Conservation (phyloP, 2,329 filamentous ascomycete genomes). For the Colletotrichum incanum region DNA sequence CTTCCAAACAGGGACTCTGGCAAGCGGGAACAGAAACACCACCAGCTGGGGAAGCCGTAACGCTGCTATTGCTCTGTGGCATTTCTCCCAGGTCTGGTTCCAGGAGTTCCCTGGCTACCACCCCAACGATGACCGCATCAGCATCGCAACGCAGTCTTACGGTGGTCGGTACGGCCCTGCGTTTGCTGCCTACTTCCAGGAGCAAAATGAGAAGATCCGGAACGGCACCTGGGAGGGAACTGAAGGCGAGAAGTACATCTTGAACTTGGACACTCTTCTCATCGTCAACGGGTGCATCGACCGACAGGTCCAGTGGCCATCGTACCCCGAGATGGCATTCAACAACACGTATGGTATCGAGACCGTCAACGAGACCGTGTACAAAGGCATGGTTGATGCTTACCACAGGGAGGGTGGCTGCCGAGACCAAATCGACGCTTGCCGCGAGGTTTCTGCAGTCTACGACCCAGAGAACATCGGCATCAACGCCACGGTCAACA, state of each 20-base stretch:
- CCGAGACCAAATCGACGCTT: conserved; percentile 66
- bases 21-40: conserved; percentile 48
- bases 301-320: conserved; percentile 53
- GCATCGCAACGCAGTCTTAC: conserved; percentile 69
- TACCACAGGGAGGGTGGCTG: conserved; percentile 62
- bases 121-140: conserved; percentile 65
- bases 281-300: conserved; percentile 73
- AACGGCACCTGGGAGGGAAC: conserved; percentile 52
- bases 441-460: conserved; percentile 57
- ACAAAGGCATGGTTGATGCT: conserved; percentile 50
- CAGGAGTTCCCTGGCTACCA: conserved; percentile 75
- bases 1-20: conserved; percentile 52
- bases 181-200: conserved; percentile 69
- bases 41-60: conserved; percentile 60
- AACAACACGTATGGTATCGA: conserved; percentile 53
- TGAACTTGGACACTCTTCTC: conserved; percentile 66
- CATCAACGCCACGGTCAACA: conserved; percentile 49
- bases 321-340: conserved; percentile 52
- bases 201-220: conserved; percentile 69
- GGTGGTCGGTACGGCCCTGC: conserved; percentile 74
- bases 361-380: conserved; percentile 52
- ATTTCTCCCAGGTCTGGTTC: conserved; percentile 65
- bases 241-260: conserved; percentile 56
- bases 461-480: conserved; percentile 45
- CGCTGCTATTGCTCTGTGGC: conserved; percentile 49